These are phyloP conservation scores for Metschnikowia reukaufii DNA, from an alignment of 805 yeast species.

Conservation along the genomic window DNA sequence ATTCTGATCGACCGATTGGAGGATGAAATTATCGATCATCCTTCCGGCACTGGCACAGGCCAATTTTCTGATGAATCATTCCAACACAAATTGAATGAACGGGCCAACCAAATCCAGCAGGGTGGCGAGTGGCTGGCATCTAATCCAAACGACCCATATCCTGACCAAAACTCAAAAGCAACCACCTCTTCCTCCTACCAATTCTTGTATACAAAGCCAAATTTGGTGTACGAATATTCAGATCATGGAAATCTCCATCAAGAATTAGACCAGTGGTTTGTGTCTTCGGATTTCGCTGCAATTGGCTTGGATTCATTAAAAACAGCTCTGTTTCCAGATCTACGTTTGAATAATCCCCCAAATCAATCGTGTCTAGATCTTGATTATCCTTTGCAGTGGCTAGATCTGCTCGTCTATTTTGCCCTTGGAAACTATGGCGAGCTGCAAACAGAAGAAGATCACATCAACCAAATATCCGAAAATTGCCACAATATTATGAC, in stretches of 20 bases:
- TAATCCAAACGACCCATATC: constrained; percentile 7
- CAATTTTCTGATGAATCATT: constrained; percentile 41
- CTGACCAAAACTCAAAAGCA: constrained; percentile 8
- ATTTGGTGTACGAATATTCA: constrained; percentile 29
- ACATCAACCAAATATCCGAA: constrained; percentile 11
- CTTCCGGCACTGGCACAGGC: constrained; percentile 29
- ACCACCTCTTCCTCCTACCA: constrained; percentile 22
- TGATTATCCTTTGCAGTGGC: constrained; percentile 1
- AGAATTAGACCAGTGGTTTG: constrained; percentile 43
- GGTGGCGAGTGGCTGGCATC: constrained; percentile 17
- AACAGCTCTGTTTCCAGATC: background rate
- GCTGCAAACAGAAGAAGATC: constrained; percentile 5
- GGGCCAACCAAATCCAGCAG: constrained; percentile 38
- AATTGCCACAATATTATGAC: constrained; percentile 22
- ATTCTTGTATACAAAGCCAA: constrained; percentile 33
- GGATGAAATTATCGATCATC: constrained; percentile 47
- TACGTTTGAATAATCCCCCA: background rate
- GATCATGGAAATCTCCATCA: constrained; percentile 28
- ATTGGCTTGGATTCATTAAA: constrained; percentile 6
- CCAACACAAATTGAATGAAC: constrained; percentile 41
- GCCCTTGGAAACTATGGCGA: constrained; percentile 15
- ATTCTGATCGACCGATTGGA: constrained; percentile 47
- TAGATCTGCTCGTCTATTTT: constrained; percentile 14
- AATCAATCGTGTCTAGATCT: constrained; percentile 1
- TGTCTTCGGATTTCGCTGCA: constrained; percentile 28